Evolutionary conservation across 495 filamentous ascomycete genomes (phyloP).

Genomic region (Staphylotrichum tortipilum): DNA sequence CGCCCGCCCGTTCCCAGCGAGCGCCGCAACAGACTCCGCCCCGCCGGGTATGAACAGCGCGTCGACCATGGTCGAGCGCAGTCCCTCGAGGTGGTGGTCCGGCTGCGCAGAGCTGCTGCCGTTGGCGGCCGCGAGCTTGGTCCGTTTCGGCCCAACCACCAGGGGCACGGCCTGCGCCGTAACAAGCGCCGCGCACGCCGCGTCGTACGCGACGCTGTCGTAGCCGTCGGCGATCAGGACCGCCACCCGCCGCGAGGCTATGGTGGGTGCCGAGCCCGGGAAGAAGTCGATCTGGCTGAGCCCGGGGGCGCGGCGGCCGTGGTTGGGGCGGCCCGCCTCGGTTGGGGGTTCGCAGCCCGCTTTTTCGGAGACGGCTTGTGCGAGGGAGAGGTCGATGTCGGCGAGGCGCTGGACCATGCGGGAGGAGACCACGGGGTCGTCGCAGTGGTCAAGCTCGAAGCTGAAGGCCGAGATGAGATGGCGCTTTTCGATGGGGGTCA

Average conservation of each 20-base stretch:
- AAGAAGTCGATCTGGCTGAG: conserved; percentile 67
- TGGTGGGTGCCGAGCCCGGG: conserved; percentile 52
- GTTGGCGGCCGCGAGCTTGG: conserved; percentile 50
- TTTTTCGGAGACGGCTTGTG: conserved; percentile 53
- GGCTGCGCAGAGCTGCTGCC: conserved; percentile 52
- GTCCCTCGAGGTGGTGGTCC: conserved; percentile 74
- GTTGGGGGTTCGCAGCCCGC: conserved; percentile 57
- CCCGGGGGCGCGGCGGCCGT: conserved; percentile 54
- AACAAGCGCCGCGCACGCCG: conserved; percentile 52
- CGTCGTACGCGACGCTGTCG: conserved; percentile 55
- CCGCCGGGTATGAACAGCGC: conserved; percentile 74
- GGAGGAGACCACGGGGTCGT: conserved; percentile 72
- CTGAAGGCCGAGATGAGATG: conserved; percentile 63
- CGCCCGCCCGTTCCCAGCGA: conserved; percentile 66
- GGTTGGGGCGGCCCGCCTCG: conserved; percentile 48
- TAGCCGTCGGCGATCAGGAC: conserved; percentile 79
- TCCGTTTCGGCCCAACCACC: conserved; percentile 58
- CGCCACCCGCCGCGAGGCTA: conserved; percentile 62
- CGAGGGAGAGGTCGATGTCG: conserved; percentile 63
- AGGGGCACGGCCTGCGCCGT: conserved; percentile 59
- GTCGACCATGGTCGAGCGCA: conserved; percentile 82
- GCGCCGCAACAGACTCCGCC: conserved; percentile 45
- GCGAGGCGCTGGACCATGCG: conserved; percentile 61
- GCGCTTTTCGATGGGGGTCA: conserved; percentile 58
- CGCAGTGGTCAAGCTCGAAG: conserved; percentile 87